Base-by-base conservation (phyloP, 176 grass and related monocot genomes). In the Zizania latifolia region DNA sequence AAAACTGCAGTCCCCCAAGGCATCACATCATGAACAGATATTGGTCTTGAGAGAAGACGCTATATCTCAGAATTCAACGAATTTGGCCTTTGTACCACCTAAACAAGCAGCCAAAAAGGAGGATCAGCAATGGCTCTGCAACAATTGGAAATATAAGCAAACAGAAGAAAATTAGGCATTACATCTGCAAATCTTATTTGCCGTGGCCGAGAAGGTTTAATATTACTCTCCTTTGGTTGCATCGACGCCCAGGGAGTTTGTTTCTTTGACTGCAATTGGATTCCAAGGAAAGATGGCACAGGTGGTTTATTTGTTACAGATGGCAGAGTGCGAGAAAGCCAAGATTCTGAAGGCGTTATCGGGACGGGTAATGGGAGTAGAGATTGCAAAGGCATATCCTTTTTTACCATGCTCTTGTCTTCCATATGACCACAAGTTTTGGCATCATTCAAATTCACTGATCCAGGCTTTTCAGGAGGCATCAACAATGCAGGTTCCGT, bases 261-360 rank as follows among this genome's bases (percentile, higher is more conserved):
- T 82, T 94, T 99, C 82, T 81, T 94, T 9, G 41, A 67, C 74
- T 93, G 94, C 41, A 91, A 82, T 86, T 90, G 89, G 53, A 99
- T 92, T 75, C 92, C 96, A 72, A 99, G 86, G 81, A 99, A 90
- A 72, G 89, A 99, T 68, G 84, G 72, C 10, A 79, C 21, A 57
- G 41, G 57, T 72, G 62, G 70, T 71, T 86, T 90, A 71, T 88
- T 99, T n/a, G 77, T 73, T 48, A 95, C 87, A 24, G 85, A 88
- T 40, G 87, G 87, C 69, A 99, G 82, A 71, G 85, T 92, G 26
- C 89, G 89, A 89, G 89, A 94, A 62, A 99, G 91, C 96, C 96
- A 99, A 6, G 96, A 99, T 44, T 99, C 95, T 48, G 91, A 94
- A 81, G 96, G 96, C 77, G 96, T 92, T 86, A 84, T 99, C 23